Percentiles rank a stretch among this genome's conserved stretches.
These are phyloP conservation scores for Anethum foeniculum DNA, from an alignment of 140 eudicot genomes.

Conservation along the genomic window DNA sequence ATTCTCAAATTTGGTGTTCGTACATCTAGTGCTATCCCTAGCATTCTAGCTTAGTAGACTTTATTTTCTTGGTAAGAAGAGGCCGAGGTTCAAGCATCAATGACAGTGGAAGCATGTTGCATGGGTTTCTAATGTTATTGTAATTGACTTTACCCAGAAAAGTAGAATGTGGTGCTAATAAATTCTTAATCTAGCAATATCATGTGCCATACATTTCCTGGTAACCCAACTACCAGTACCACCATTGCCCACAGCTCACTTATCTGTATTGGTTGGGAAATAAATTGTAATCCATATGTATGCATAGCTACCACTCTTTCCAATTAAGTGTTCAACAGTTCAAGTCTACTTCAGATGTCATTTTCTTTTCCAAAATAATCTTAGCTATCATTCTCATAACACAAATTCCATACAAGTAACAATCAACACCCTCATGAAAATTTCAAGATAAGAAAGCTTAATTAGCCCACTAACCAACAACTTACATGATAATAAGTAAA, in stretches of 20 bases:
- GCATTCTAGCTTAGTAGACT: not conserved
- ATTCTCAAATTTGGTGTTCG: not conserved
- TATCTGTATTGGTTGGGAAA: not conserved
- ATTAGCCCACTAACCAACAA: not conserved
- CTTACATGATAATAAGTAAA: not conserved
- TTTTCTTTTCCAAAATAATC: not conserved
- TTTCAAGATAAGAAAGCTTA: not conserved
- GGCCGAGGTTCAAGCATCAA: not conserved
- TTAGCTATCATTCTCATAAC: not conserved
- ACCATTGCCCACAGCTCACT: not conserved
- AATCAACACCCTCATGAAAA: not conserved
- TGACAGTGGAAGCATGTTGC: not conserved
- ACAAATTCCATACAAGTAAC: not conserved
- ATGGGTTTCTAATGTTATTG: not conserved
- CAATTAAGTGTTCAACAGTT: not conserved
- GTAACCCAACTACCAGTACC: not conserved
- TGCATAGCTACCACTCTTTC: not conserved
- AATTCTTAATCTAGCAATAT: not conserved
- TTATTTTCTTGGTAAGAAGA: not conserved
- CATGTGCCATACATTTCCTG: not conserved
- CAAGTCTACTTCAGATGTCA: not conserved
- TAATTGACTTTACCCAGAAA: not conserved
- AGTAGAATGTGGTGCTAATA: not conserved
- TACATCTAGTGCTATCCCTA: not conserved
- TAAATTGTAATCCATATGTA: not conserved